Evolutionary conservation across 208 protist species (phyloP), one percentile per base, ranked within the genome.

Genomic region (Leishmania tropica): DNA sequence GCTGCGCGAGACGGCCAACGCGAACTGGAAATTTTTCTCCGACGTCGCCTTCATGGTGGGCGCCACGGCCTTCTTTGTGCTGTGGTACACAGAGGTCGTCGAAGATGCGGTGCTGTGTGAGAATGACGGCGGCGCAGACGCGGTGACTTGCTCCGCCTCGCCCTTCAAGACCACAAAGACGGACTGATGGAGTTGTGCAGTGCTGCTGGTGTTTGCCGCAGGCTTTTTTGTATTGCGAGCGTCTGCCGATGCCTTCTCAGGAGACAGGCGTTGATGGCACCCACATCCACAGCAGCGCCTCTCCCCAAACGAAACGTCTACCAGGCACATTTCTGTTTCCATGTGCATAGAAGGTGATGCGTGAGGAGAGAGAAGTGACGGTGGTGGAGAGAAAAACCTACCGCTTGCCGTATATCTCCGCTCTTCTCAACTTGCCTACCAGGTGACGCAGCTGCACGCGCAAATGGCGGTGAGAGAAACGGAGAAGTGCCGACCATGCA

Each of bases 1-100:
- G 15, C 79, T 94, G 77, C 89, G 88, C 70, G 88, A 93, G 78
- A 89, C 85, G 31, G 80, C 86, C 53, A 96, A 96, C 60, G 89
- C 87, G 13, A 96, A 96, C 73, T 96, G 91, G 92, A 84, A 95
- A 35, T 94, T 96, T 75, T 96, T 95, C 78, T 79, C 89, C 1
- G 87, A 94, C 53, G 75, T 92, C 58, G 91, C 78, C 24, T 91
- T 92, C 79, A 77, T 86, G 42, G 24, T 84, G 3, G 81, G 78
- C 35, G 73, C 84, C 0, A 86, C 76, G 51, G 64, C 90, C 8
- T 94, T 94, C 81, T 21, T 94, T 42, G 79, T 85, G 47, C 67
- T 88, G 40, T 95, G 90, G 83, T 78, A 91, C 37, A 68, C 83
- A 42, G 84, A 87, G 74, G 82, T 90, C 0, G 83, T 90, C 15